phyloP scores from a whole-genome alignment of 352 stramenopile species.

The Pythium periplocum region DNA sequence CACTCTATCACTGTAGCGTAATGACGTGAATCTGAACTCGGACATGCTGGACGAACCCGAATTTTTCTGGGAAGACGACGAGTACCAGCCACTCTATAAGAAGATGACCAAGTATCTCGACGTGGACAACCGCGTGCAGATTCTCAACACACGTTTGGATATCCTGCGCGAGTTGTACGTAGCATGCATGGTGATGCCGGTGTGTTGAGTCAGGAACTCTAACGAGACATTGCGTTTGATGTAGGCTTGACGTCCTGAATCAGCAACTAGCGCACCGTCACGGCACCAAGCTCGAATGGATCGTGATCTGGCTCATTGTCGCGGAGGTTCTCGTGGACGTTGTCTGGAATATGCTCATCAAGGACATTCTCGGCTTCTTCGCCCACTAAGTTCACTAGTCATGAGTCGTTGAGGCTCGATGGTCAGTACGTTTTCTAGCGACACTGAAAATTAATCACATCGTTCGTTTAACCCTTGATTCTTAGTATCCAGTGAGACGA shows the following conservation, averaged over 20 bases:
- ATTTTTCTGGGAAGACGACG: conserved; percentile 93
- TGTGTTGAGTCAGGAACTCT: not conserved
- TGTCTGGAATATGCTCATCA: conserved; percentile 87
- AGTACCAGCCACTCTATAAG: conserved; percentile 90
- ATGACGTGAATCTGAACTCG: conserved; percentile 92
- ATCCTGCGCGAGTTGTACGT: conserved; percentile 89
- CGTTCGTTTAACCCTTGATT: conserved; percentile 2
- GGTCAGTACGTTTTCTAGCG: no score
- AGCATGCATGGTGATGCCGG: not conserved
- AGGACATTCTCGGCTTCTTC: conserved; percentile 87
- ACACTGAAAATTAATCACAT: not conserved
- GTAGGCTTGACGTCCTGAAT: conserved; percentile 85
- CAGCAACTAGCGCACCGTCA: conserved; percentile 89
- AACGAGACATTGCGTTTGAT: not conserved
- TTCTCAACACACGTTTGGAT: conserved; percentile 92
- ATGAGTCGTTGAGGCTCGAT: no score
- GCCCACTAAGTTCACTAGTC: conserved; percentile 7
- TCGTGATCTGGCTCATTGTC: conserved; percentile 93
- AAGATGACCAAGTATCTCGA: conserved; percentile 91
- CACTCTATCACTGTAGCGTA: conserved; percentile 37
- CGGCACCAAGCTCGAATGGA: conserved; percentile 89
- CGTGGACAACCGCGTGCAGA: conserved; percentile 88
- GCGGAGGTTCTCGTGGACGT: conserved; percentile 86
- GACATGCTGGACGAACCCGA: conserved; percentile 93
- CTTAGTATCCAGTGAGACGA: conserved; percentile 18